A percentile compares a stretch with the other conserved stretches of the same genome.
phyloP scores from a whole-genome alignment of 2,329 filamentous ascomycete genomes.

The Biscogniauxia marginata region DNA sequence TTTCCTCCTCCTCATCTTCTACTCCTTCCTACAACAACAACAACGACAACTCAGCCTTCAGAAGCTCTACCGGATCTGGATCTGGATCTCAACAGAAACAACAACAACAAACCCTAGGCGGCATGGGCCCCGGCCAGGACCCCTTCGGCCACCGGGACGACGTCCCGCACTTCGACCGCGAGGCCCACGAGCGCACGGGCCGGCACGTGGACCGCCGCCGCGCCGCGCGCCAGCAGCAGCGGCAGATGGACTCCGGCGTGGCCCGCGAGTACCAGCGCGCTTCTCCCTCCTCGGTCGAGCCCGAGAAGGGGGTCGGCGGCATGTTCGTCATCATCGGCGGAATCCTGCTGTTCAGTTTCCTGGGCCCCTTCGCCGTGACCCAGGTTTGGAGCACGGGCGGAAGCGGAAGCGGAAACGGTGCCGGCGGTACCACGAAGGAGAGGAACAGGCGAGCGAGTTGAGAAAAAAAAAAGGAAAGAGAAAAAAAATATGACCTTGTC shows the following conservation, averaged over 20 bases:
- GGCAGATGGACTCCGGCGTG: constrained; percentile 33
- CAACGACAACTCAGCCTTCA: no score
- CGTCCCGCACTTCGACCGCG: constrained; percentile 72
- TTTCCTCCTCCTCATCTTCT: not conserved
- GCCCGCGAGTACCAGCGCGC: constrained; percentile 35
- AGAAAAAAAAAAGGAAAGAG: no score
- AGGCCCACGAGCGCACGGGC: constrained; percentile 72
- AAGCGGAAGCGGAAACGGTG: constrained; percentile 18
- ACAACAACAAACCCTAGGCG: no score
- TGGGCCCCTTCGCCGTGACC: constrained; percentile 44
- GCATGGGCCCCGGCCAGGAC: constrained; percentile 60
- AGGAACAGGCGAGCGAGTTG: no score
- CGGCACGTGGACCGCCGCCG: constrained; percentile 55
- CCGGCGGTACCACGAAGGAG: not conserved
- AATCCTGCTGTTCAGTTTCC: constrained; percentile 45
- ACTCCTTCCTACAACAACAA: no score
- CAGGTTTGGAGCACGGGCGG: constrained; percentile 31
- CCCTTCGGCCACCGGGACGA: constrained; percentile 48
- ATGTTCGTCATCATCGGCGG: constrained; percentile 52
- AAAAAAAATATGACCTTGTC: no score
- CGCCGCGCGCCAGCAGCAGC: constrained; percentile 38
- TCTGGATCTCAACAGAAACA: no score
- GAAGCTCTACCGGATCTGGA: not conserved
- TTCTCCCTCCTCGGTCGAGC: constrained; percentile 33
- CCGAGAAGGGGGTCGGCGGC: constrained; percentile 39